Evolutionary conservation across 2,329 filamentous ascomycete genomes (phyloP).

Genomic region (Calonectria montana): DNA sequence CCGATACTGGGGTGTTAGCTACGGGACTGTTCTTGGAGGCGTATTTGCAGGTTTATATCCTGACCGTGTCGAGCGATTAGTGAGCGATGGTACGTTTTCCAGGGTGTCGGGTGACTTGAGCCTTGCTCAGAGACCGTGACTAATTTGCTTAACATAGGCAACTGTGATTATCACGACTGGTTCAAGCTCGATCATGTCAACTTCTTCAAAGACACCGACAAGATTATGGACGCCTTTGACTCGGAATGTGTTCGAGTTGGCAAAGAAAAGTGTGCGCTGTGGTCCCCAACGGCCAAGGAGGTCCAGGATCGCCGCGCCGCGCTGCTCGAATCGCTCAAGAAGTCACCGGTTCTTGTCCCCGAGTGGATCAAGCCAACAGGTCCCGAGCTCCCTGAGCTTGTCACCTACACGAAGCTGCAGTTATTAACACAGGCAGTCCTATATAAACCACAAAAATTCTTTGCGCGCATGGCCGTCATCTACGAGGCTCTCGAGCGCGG

Average conservation of each 20-base stretch:
- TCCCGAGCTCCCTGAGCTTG: constrained; percentile 57
- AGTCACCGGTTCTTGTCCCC: constrained; percentile 57
- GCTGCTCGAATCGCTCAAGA: constrained; percentile 55
- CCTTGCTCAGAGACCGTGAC: not conserved
- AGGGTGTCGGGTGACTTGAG: not conserved
- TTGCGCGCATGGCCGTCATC: constrained; percentile 55
- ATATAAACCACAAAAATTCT: constrained; percentile 57
- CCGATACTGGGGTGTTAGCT: constrained; percentile 67
- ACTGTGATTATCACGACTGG: constrained; percentile 67
- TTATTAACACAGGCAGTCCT: constrained; percentile 54
- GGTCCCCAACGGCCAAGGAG: constrained; percentile 48
- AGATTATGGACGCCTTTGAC: constrained; percentile 64
- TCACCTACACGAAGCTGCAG: constrained; percentile 62
- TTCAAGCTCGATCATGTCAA: constrained; percentile 57
- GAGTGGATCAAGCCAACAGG: constrained; percentile 40
- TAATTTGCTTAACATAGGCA: constrained; percentile 43
- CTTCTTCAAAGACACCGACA: constrained; percentile 66
- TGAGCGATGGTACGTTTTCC: constrained; percentile 58
- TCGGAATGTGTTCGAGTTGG: constrained; percentile 64
- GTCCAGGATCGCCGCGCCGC: constrained; percentile 52
- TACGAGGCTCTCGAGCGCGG: constrained; percentile 57
- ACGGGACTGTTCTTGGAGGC: constrained; percentile 64
- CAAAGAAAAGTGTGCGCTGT: constrained; percentile 59
- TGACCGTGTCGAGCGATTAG: constrained; percentile 60
- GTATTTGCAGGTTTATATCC: constrained; percentile 65